Conservation (phyloP, 1,284 basidiomycete genomes). For the Ustilago crameri region DNA sequence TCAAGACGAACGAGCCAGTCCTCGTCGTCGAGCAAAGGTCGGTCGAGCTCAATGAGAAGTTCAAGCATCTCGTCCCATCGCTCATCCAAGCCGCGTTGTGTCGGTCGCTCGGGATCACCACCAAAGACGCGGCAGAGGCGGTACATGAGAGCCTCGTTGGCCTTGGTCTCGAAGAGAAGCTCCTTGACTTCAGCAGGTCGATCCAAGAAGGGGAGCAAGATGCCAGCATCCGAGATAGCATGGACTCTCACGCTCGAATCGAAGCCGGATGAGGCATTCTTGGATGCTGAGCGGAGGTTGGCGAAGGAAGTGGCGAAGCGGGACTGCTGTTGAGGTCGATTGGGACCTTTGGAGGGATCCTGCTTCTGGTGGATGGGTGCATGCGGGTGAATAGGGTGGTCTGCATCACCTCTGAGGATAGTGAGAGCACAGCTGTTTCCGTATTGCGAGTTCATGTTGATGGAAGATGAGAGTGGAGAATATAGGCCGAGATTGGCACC, state of each 20-base stretch:
- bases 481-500: constrained; percentile 7
- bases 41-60: constrained; percentile 40
- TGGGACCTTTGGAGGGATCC: neutral
- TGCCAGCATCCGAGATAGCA: constrained; percentile 33
- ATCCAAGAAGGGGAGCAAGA: constrained; percentile 52
- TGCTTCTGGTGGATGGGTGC: constrained; percentile 30
- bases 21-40: constrained; percentile 41
- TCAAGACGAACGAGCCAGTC: constrained; percentile 45
- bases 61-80: constrained; percentile 52
- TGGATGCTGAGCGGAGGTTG: constrained; percentile 17
- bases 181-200: constrained; percentile 44
- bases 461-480: constrained; percentile 19
- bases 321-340: constrained; percentile 9
- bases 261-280: constrained; percentile 11
- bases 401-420: constrained; percentile 38
- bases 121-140: constrained; percentile 45
- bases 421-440: constrained; percentile 43
- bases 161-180: constrained; percentile 41
- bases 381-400: constrained; percentile 36
- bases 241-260: constrained; percentile 46
- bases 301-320: constrained; percentile 44
- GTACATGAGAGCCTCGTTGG: constrained; percentile 36
- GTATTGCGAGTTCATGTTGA: constrained; percentile 14
- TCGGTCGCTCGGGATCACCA: constrained; percentile 12
- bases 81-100: constrained; percentile 30